Conservation (phyloP, 768 basidiomycete species). For the Ramaria sp. region DNA sequence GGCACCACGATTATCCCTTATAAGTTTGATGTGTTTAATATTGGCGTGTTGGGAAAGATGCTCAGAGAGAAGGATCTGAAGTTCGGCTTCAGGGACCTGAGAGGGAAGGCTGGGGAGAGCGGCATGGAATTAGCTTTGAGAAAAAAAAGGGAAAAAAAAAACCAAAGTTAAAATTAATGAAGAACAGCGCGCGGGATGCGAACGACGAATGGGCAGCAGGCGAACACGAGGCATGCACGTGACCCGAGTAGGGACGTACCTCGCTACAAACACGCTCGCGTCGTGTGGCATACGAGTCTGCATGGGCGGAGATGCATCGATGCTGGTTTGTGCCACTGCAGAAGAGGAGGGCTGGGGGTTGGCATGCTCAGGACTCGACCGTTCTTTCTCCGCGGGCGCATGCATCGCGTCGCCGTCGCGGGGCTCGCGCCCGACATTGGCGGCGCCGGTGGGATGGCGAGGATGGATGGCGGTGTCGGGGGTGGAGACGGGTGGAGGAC, state of each 20-base stretch:
- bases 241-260: constrained; percentile 29
- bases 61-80: constrained; percentile 46
- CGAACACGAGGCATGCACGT: constrained; percentile 10
- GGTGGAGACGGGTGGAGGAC: constrained; percentile 23
- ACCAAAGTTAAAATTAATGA: neutral
- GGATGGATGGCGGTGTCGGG: constrained; percentile 13
- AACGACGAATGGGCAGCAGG: constrained; percentile 7
- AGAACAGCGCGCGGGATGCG: constrained; percentile 1
- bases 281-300: constrained; percentile 42
- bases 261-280: constrained; percentile 78
- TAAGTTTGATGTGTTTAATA: constrained; percentile 57
- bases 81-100: constrained; percentile 52
- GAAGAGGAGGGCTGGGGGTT: neutral
- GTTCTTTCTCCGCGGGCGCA: constrained; percentile 7
- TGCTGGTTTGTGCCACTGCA: neutral
- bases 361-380: neutral
- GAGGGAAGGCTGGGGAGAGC: constrained; percentile 47
- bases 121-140: constrained; percentile 2
- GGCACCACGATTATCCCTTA: constrained; percentile 66
- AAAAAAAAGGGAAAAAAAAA: neutral
- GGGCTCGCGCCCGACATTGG: neutral
- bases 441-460: constrained; percentile 13
- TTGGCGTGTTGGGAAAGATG: constrained; percentile 59
- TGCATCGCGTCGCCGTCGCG: neutral
- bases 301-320: neutral